Evolutionary conservation across 495 filamentous ascomycete species (phyloP).

Genomic region (Penicillium atrosanguineum): DNA sequence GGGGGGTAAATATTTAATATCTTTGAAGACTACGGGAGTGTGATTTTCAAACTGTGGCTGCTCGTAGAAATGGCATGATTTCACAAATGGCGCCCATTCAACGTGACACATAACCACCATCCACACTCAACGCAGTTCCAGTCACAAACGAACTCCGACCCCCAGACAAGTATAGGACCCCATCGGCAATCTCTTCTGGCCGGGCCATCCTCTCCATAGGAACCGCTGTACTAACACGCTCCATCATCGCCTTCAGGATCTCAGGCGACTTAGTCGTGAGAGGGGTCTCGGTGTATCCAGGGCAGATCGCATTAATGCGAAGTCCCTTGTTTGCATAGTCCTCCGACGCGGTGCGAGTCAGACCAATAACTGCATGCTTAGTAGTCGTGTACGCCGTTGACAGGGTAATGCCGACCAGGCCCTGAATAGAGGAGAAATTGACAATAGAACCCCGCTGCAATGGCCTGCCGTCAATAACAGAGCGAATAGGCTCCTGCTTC

Average conservation of each 20-base stretch:
- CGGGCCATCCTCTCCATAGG: constrained; percentile 41
- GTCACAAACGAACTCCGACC: constrained; percentile 40
- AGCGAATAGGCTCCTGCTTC: constrained; percentile 37
- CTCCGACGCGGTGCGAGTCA: constrained; percentile 40
- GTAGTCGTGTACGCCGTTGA: constrained; percentile 33
- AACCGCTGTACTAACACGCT: constrained; percentile 30
- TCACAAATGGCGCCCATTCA: not conserved
- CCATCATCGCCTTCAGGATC: constrained; percentile 20
- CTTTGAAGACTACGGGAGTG: not conserved
- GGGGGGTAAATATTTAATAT: not conserved
- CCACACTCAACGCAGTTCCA: constrained; percentile 41
- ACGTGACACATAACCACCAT: constrained; percentile 39
- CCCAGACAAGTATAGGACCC: constrained; percentile 40
- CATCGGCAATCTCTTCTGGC: constrained; percentile 43
- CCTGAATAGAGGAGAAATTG: constrained; percentile 45
- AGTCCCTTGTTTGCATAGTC: constrained; percentile 43
- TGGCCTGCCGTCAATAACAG: constrained; percentile 22
- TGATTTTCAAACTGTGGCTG: no score
- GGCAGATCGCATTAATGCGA: constrained; percentile 45
- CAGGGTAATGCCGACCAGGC: constrained; percentile 25
- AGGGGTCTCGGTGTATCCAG: constrained; percentile 43
- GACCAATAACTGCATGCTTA: constrained; percentile 35
- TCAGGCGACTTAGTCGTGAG: constrained; percentile 32
- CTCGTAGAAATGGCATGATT: not conserved
- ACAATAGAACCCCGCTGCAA: constrained; percentile 36